Evolutionary conservation across 768 basidiomycete species (phyloP).

Genomic region (Mycena epipterygia): DNA sequence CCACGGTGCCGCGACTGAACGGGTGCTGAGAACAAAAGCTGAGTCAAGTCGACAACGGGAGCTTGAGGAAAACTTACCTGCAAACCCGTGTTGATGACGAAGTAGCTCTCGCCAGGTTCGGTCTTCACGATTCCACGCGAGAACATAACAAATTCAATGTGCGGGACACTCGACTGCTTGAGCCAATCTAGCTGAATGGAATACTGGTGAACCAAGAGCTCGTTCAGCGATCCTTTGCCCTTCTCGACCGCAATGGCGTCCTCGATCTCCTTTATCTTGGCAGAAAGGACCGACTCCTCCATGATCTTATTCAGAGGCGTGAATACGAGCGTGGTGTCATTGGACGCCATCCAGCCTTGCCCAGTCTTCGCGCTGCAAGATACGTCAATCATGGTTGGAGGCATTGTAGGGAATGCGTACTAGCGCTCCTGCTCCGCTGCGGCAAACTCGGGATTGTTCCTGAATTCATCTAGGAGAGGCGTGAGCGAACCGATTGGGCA

Average conservation of each 20-base stretch:
- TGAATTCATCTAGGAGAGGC: slow-evolving; percentile 5
- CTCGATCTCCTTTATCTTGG: slow-evolving; percentile 6
- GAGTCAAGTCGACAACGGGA: not conserved
- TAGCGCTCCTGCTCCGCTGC: slow-evolving; percentile 19
- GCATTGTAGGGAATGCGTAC: not conserved
- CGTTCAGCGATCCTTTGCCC: not conserved
- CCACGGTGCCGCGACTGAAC: slow-evolving; percentile 23
- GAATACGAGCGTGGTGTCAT: slow-evolving; percentile 1
- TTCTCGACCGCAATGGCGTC: not conserved
- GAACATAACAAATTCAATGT: slow-evolving; percentile 19
- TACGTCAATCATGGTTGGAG: not conserved
- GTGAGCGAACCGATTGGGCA: not conserved
- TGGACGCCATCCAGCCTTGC: slow-evolving; percentile 18
- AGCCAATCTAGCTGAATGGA: slow-evolving; percentile 23
- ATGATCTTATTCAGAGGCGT: slow-evolving; percentile 15
- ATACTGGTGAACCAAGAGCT: not conserved
- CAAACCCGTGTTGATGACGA: slow-evolving; percentile 8
- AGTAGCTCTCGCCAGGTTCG: slow-evolving; percentile 1
- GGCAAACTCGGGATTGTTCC: slow-evolving; percentile 10
- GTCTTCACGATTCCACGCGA: slow-evolving; percentile 2
- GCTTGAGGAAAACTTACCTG: not conserved
- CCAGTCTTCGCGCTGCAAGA: slow-evolving; percentile 11
- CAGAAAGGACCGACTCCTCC: not conserved
- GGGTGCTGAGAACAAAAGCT: slow-evolving; percentile 6
- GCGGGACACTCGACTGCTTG: not conserved